Base-by-base conservation (phyloP, 352 stramenopile species). In the Globisporangium apiculatum region DNA sequence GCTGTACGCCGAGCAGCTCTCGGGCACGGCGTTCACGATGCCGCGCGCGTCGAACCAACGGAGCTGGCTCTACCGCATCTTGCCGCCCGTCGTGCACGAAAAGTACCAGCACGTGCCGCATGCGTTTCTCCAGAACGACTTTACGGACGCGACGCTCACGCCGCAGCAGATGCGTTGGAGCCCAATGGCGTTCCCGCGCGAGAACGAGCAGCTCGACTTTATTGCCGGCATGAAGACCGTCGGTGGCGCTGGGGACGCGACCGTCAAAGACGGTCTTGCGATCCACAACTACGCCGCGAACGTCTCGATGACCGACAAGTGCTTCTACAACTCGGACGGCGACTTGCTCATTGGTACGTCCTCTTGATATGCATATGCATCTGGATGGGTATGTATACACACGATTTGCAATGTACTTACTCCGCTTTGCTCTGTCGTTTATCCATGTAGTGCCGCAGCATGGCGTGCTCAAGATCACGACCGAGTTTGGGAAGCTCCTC, bases 291-390 rank as follows among this genome's bases (percentile, higher is more conserved):
- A 98, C 70, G 62, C 84, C 2, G 93, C 77, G 42, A 95, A 98
- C 61, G 55, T 65, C 17, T 88, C 79, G 45, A 99, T 99, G 96
- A 66, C 62, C 37, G 67, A 97, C 66, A 80, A 83, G 56, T 89
- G 87, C 51, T 89, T 98, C 38, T 97, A 97, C 79, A 98, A 98
- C 75, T 92, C 86, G 52, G 96, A 99, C 70, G 96, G 96, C 57
- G 96, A 99, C 62, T 95, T 98, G 48, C 76, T 99, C 48, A 96
- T 99, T 55, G 79, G 75, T 85, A 58, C 24, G 58, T 59, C 36
- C 8, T 41, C 42, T 48, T 41, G 46, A 17, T 8, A 2, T 36
- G 17, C 58, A 5, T 47, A 8, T 36, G 17, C 43, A 50, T 15
- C 47, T 31, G 24, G 24, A 31, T 31, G 24, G 24, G 24, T 31